A percentile compares a stretch with the other conserved stretches of the same genome.
Evolutionary conservation across 1,284 basidiomycete genomes (phyloP).

Genomic region (Ganoderma leucocontextum): DNA sequence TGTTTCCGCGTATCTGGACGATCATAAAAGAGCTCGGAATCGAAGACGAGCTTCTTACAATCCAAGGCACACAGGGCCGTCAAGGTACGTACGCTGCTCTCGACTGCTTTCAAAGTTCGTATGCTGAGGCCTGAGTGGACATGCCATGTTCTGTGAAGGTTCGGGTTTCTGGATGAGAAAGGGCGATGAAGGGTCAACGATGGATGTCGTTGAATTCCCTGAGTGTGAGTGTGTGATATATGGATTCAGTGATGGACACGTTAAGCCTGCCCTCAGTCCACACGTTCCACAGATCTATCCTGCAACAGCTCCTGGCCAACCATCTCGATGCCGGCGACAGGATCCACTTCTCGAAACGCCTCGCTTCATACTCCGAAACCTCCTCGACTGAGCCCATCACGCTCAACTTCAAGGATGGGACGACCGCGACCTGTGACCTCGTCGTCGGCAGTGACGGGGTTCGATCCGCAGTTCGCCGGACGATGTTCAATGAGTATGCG

Average conservation of each 20-base stretch:
- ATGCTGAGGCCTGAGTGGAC: background rate
- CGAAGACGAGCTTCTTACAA: slow-evolving; percentile 28
- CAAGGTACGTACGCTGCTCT: background rate
- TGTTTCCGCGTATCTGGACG: slow-evolving; percentile 39
- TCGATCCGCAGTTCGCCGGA: slow-evolving; percentile 48
- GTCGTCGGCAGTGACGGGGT: slow-evolving; percentile 60
- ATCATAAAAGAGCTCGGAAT: slow-evolving; percentile 36
- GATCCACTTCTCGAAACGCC: slow-evolving; percentile 55
- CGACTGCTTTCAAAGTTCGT: too few relatives aligned
- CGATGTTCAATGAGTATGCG: slow-evolving; percentile 28
- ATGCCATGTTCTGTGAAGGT: background rate
- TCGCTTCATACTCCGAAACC: slow-evolving; percentile 53
- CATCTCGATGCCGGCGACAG: background rate
- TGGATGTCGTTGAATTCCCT: background rate
- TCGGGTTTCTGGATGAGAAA: background rate
- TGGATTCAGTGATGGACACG: background rate
- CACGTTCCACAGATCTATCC: slow-evolving; percentile 11
- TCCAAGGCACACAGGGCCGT: slow-evolving; percentile 7
- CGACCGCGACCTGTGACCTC: slow-evolving; percentile 54
- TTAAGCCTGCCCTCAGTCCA: background rate
- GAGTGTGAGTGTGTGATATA: background rate
- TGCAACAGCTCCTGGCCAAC: slow-evolving; percentile 4
- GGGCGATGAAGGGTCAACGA: background rate
- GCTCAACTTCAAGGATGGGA: slow-evolving; percentile 58
- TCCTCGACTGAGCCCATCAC: slow-evolving; percentile 38